Base-by-base conservation (phyloP, 768 basidiomycete genomes). In the Piloderma croceum region DNA sequence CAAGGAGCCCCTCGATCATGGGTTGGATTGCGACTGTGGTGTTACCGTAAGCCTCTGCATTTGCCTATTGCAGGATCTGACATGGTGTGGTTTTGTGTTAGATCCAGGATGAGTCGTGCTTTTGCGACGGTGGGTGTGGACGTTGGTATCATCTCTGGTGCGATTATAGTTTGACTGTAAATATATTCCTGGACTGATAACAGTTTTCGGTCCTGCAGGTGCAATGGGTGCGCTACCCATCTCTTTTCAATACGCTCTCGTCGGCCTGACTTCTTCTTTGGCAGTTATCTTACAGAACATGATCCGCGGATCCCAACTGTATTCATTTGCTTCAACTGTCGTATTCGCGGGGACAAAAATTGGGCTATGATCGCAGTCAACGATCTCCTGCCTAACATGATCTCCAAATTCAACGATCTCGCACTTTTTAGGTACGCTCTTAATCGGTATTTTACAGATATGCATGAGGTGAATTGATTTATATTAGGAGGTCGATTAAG, bases 71-170 rank as follows among this genome's bases (percentile, higher is more conserved):
- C 15, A 9, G 9, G 10, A 9, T 29, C 15, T 29, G 27, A 29
- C 15, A 9, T 9, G 10, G 9, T 15, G 15, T 29, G 15, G 9
- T 29, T 15, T 29, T 29, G 13, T 35, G 44, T 21, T 52, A 87
- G 83, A 51, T 67, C 12, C 77, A 80, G 21, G 81, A 82, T 46
- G 67, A 72, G 18, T 52, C 49, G 21, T 71, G 76, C 41, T 69
- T 76, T 41, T 90, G 87, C 51, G 84, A 89, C 44, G 79, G 77
- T 7, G 76, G 69, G n/a, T 89, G 88, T 58, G 66, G 66, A 13
- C 72, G 65, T 42, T 88, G 85, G 85, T 82, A 74, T 54, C 88
- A 90, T 56, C 50, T 79, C 31, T 90, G 87, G 87, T 87, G 40
- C 39, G 74, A n/a, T 54, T 42, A 21, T 15, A 36, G 36, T 6